Percentiles rank a stretch among this genome's conserved stretches.
Evolutionary conservation across 345 rosid genomes (phyloP).

Genomic region (Hibiscus syriacus): DNA sequence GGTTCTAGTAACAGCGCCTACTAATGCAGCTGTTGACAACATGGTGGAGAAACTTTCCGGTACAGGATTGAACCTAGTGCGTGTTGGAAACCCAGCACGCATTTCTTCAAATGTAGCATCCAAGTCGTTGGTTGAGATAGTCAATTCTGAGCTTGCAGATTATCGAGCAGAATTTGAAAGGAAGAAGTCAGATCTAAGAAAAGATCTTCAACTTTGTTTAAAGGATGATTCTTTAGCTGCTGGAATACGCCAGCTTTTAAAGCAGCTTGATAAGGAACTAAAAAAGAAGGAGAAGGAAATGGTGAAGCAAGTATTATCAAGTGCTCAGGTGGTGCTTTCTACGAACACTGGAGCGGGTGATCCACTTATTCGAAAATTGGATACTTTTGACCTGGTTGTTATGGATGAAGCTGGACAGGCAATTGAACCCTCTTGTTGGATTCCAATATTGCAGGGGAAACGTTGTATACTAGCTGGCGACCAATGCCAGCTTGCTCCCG

Average conservation of each 20-base stretch:
- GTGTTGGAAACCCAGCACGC: slow-evolving; percentile 94
- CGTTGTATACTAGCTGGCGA: slow-evolving; percentile 92
- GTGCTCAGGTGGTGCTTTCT: slow-evolving; percentile 87
- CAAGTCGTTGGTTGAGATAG: slow-evolving; percentile 80
- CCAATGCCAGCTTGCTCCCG: slow-evolving; percentile 93
- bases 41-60: slow-evolving; percentile 84
- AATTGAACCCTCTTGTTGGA: slow-evolving; percentile 96
- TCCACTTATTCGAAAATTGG: slow-evolving; percentile 69
- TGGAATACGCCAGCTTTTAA: slow-evolving; percentile 91
- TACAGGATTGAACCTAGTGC: slow-evolving; percentile 65
- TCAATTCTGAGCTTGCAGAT: slow-evolving; percentile 59
- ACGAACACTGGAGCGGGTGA: slow-evolving; percentile 96
- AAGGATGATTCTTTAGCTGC: slow-evolving; percentile 92
- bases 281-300: slow-evolving; percentile 94
- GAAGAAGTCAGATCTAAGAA: slow-evolving; percentile 80
- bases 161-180: slow-evolving; percentile 63
- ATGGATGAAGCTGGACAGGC: slow-evolving; percentile 98
- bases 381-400: slow-evolving; percentile 79
- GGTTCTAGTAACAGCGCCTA: slow-evolving; percentile 92
- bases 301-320: slow-evolving; percentile 63
- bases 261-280: slow-evolving; percentile 77
- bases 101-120: slow-evolving; percentile 80
- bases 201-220: slow-evolving; percentile 73
- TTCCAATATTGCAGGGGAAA: slow-evolving; percentile 85
- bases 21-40: slow-evolving; percentile 95